Percentiles rank a stretch among this genome's conserved stretches.
phyloP scores from a whole-genome alignment of 169 alveolate genomes.

The Plasmodium chabaudi region DNA sequence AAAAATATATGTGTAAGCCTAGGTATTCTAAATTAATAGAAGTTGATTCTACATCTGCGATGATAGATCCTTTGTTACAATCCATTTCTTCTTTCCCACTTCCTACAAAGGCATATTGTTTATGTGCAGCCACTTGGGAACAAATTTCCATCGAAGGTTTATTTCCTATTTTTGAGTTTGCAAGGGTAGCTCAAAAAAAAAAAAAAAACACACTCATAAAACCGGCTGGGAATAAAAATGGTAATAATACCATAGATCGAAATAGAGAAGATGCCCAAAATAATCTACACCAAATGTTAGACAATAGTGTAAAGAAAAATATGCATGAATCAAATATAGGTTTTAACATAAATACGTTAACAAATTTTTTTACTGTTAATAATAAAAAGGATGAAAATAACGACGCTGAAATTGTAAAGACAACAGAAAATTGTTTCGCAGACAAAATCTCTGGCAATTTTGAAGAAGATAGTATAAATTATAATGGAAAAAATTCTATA shows the following conservation, averaged over 20 bases:
- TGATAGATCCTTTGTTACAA: conserved; percentile 86
- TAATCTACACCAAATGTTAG: background rate
- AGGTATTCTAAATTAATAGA: conserved; percentile 89
- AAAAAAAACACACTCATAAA: background rate
- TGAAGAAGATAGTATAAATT: background rate
- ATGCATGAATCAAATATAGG: conserved; percentile 33
- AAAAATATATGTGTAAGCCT: conserved; percentile 88
- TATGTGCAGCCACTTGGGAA: conserved; percentile 89
- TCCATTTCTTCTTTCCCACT: conserved; percentile 79
- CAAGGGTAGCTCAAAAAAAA: conserved; percentile 56
- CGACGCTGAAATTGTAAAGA: background rate
- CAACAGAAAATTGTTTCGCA: background rate
- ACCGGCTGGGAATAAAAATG: background rate
- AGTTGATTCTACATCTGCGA: conserved; percentile 86
- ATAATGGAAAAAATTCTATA: background rate
- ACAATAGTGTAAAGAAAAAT: conserved; percentile 6
- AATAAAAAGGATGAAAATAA: background rate
- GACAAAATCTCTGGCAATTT: background rate
- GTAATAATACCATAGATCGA: background rate
- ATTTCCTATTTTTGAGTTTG: conserved; percentile 79
- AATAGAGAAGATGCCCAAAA: background rate
- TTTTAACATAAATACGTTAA: conserved; percentile 32
- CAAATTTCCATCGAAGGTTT: conserved; percentile 89
- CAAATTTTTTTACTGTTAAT: conserved; percentile 15
- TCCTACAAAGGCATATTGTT: conserved; percentile 83